Evolutionary conservation across 352 stramenopile species (phyloP).

Genomic region (Globisporangium canariense): DNA sequence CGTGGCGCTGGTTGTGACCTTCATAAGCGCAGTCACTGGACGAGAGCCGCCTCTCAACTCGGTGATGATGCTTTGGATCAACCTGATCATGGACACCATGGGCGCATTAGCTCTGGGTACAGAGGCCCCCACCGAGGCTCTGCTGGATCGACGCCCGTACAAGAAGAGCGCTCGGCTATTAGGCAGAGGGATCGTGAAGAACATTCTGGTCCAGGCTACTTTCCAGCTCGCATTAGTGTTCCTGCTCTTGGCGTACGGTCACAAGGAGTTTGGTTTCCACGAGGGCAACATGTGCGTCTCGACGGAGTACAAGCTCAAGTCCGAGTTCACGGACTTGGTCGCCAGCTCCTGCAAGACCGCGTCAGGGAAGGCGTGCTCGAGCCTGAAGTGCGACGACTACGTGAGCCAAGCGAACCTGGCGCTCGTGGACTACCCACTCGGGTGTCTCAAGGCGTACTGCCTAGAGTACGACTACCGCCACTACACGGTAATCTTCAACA

Average conservation of each 20-base stretch:
- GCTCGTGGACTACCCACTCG: slow-evolving; percentile 40
- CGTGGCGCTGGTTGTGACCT: slow-evolving; percentile 72
- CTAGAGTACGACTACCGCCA: slow-evolving; percentile 83
- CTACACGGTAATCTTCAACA: slow-evolving; percentile 98
- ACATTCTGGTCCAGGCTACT: slow-evolving; percentile 60
- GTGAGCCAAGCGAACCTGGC: slow-evolving; percentile 26
- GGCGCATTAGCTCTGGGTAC: slow-evolving; percentile 68
- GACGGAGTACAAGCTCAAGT: slow-evolving; percentile 46
- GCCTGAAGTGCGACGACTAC: slow-evolving; percentile 64
- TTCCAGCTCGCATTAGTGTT: slow-evolving; percentile 88
- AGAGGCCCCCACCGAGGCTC: slow-evolving; percentile 54
- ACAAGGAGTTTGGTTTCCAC: slow-evolving; percentile 52
- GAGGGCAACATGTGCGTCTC: slow-evolving; percentile 55
- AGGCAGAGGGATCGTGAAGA: slow-evolving; percentile 67
- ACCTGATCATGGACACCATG: slow-evolving; percentile 88
- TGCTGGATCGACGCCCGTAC: slow-evolving; percentile 68
- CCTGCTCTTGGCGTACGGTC: slow-evolving; percentile 60
- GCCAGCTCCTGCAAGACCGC: slow-evolving; percentile 41
- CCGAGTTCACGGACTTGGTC: slow-evolving; percentile 34
- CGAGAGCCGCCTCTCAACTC: slow-evolving; percentile 80
- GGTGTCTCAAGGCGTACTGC: slow-evolving; percentile 50
- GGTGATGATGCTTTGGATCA: slow-evolving; percentile 89
- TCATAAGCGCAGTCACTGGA: slow-evolving; percentile 77
- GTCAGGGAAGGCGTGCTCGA: slow-evolving; percentile 44
- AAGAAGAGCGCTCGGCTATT: slow-evolving; percentile 63